These are phyloP conservation scores for Pythium insidiosum DNA, from an alignment of 352 stramenopile species.

Conservation along the genomic window DNA sequence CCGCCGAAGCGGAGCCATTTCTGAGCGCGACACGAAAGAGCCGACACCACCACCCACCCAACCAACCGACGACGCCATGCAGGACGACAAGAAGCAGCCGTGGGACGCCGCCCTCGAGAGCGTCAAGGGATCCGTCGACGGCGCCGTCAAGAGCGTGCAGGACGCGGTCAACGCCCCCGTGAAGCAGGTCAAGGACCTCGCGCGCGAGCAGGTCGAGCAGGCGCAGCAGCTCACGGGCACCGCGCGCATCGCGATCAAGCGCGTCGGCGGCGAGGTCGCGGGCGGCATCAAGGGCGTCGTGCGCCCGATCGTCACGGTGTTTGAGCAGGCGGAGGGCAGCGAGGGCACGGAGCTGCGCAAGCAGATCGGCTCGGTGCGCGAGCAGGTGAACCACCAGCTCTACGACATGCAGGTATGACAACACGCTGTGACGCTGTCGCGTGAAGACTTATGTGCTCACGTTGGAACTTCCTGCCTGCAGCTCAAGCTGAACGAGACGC, in stretches of 20 bases:
- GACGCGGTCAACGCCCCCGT: slow-evolving; percentile 25
- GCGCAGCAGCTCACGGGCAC: slow-evolving; percentile 57
- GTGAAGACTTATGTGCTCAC: too few species aligned
- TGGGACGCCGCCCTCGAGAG: slow-evolving; percentile 37
- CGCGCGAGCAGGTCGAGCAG: slow-evolving; percentile 31
- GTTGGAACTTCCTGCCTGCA: slow-evolving; percentile 8
- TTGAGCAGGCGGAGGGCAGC: slow-evolving; percentile 46
- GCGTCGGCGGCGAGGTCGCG: slow-evolving; percentile 28
- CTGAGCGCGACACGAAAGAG: too few species aligned
- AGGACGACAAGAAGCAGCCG: slow-evolving; percentile 42
- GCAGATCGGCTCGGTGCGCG: slow-evolving; percentile 32
- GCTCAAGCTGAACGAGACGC: slow-evolving; percentile 38
- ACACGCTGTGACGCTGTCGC: too few species aligned
- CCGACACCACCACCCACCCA: too few species aligned
- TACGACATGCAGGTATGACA: slow-evolving; percentile 40
- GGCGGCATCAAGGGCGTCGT: slow-evolving; percentile 27
- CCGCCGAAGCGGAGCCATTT: too few species aligned
- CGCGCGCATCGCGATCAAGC: slow-evolving; percentile 35
- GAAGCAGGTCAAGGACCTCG: slow-evolving; percentile 33
- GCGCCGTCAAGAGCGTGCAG: slow-evolving; percentile 37
- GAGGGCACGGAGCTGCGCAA: slow-evolving; percentile 66
- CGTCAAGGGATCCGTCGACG: slow-evolving; percentile 41
- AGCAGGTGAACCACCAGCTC: slow-evolving; percentile 52
- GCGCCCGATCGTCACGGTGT: slow-evolving; percentile 48
- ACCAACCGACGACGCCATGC: slow-evolving; percentile 5